Percentiles rank a stretch among this genome's conserved stretches.
Evolutionary conservation across 805 yeast genomes (phyloP).

Genomic region (Metschnikowia gruessii): DNA sequence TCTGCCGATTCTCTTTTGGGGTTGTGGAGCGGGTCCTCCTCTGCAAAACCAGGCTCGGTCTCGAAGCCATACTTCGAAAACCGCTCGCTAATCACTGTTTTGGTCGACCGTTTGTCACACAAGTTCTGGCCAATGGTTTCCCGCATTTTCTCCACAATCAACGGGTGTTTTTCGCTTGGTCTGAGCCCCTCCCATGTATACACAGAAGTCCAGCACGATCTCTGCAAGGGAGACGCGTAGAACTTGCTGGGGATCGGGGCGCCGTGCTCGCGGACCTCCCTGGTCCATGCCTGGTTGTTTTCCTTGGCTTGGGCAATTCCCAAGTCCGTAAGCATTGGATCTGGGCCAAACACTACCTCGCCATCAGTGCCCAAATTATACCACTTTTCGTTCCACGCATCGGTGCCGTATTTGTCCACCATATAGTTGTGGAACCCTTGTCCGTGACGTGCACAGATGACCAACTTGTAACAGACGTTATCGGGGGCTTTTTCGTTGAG

Average conservation of each 20-base stretch:
- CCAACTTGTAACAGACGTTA: constrained; percentile 45
- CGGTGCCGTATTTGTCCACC: constrained; percentile 51
- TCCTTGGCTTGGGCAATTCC: constrained; percentile 58
- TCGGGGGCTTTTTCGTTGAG: constrained; percentile 35
- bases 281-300: constrained; percentile 43
- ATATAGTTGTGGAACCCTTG: constrained; percentile 65
- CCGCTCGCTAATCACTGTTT: constrained; percentile 36
- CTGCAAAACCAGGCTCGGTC: constrained; percentile 44
- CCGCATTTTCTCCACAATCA: constrained; percentile 48
- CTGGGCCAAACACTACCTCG: constrained; percentile 54
- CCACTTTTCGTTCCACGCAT: constrained; percentile 59
- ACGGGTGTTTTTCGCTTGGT: constrained; percentile 18
- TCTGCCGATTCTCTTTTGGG: constrained; percentile 46
- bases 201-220: constrained; percentile 56
- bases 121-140: constrained; percentile 60
- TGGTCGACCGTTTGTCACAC: constrained; percentile 56
- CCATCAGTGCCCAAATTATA: constrained; percentile 52
- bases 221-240: constrained; percentile 61
- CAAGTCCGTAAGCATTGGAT: constrained; percentile 53
- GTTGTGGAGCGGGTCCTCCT: constrained; percentile 48
- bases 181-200: constrained; percentile 47
- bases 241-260: constrained; percentile 56
- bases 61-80: constrained; percentile 34
- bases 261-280: constrained; percentile 41
- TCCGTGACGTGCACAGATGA: constrained; percentile 64